Evolutionary conservation across 1,284 basidiomycete genomes (phyloP).

Genomic region (Leccinum pachyderme): DNA sequence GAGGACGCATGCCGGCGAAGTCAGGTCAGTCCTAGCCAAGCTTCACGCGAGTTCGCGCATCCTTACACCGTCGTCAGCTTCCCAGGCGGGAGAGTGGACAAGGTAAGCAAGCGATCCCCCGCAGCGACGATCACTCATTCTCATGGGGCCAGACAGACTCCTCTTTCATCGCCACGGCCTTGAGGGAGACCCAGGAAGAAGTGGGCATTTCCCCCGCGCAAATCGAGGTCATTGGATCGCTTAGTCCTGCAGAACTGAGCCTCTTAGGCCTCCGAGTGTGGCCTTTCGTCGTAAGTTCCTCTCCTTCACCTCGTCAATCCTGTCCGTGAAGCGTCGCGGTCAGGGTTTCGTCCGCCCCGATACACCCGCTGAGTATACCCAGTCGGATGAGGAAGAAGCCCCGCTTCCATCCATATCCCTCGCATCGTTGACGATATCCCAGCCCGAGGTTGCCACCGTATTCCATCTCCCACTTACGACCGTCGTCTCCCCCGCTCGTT

Average conservation of each 20-base stretch:
- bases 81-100: slow-evolving; percentile 73
- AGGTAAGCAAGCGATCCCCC: slow-evolving; percentile 37
- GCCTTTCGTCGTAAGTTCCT: slow-evolving; percentile 68
- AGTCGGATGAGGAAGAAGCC: slow-evolving; percentile 7
- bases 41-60: background rate
- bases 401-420: slow-evolving; percentile 63
- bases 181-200: slow-evolving; percentile 76
- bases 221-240: slow-evolving; percentile 62
- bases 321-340: background rate
- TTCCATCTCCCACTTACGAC: slow-evolving; percentile 68
- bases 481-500: slow-evolving; percentile 45
- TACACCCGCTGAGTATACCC: background rate
- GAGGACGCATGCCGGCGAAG: slow-evolving; percentile 75
- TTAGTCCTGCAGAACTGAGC: slow-evolving; percentile 62
- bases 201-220: slow-evolving; percentile 56
- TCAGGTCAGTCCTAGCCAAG: slow-evolving; percentile 51
- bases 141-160: slow-evolving; percentile 47
- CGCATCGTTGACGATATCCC: slow-evolving; percentile 50
- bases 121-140: background rate
- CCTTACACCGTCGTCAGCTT: slow-evolving; percentile 47
- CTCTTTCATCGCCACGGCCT: slow-evolving; percentile 54
- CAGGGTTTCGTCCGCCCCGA: slow-evolving; percentile 60
- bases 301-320: background rate
- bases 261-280: slow-evolving; percentile 63
- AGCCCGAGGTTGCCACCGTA: slow-evolving; percentile 61